These are phyloP conservation scores for Dictyophora rubrovolvata DNA, from an alignment of 768 basidiomycete species.

Conservation along the genomic window DNA sequence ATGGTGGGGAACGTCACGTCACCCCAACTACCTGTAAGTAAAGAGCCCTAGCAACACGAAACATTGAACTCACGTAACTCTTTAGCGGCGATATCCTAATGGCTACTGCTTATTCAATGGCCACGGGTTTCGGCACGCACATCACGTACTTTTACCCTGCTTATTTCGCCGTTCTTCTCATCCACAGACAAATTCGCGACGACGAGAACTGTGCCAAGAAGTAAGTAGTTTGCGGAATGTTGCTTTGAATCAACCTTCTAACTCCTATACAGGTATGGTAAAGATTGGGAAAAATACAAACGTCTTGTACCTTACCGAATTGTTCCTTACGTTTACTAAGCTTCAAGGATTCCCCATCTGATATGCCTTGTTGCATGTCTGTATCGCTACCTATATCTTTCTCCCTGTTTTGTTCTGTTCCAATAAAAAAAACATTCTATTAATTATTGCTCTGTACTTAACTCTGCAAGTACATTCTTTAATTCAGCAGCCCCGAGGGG, in stretches of 20 bases:
- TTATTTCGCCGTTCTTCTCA: constrained; percentile 82
- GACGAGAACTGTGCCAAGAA: constrained; percentile 87
- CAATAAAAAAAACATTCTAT: background rate
- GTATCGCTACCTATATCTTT: constrained; percentile 5
- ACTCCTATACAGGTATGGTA: constrained; percentile 56
- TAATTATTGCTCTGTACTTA: background rate
- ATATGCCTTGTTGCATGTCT: background rate
- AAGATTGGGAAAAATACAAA: constrained; percentile 90
- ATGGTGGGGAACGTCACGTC: constrained; percentile 94
- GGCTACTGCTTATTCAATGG: constrained; percentile 87
- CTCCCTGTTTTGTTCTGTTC: background rate
- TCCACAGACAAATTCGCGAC: constrained; percentile 85
- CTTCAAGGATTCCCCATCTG: background rate
- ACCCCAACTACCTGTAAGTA: constrained; percentile 84
- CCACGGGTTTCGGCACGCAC: constrained; percentile 85
- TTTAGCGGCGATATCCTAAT: constrained; percentile 76
- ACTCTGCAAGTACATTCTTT: background rate
- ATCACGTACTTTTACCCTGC: constrained; percentile 91
- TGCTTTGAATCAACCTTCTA: background rate
- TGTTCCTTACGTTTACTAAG: constrained; percentile 71
- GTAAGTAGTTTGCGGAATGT: constrained; percentile 31
- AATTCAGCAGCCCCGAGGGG: constrained; percentile 2
- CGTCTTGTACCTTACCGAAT: constrained; percentile 78
- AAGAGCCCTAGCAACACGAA: background rate
- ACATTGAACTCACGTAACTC: background rate